Percentiles rank a stretch among this genome's conserved stretches.
Evolutionary conservation across 176 grass and related monocot species (phyloP).

Genomic region (Oryza officinalis): DNA sequence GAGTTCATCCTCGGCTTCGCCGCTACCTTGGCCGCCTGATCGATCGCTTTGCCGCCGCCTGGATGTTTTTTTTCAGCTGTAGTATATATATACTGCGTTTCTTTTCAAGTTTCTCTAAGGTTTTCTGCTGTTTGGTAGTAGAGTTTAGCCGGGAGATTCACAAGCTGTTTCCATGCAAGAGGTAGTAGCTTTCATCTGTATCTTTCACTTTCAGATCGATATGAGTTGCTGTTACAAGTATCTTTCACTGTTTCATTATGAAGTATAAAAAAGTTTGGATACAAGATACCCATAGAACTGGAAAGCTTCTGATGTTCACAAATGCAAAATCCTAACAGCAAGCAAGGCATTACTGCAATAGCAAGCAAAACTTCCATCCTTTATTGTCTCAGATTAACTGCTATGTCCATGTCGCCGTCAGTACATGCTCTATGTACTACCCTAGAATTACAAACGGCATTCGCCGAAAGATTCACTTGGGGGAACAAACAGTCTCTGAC

Average conservation of each 20-base stretch:
- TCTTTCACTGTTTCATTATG: too few relatives aligned
- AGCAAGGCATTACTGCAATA: background rate
- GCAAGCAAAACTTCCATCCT: conserved; percentile 7
- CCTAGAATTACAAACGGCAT: conserved; percentile 38
- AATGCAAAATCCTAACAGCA: background rate
- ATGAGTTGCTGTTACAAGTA: background rate
- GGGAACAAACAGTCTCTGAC: conserved; percentile 15
- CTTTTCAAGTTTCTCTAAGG: background rate
- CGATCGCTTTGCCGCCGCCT: background rate
- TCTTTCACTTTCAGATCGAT: background rate
- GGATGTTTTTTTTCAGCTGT: background rate
- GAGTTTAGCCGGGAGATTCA: conserved; percentile 14
- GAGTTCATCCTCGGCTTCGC: conserved; percentile 68
- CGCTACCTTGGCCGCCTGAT: conserved; percentile 48
- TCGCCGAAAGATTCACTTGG: conserved; percentile 38
- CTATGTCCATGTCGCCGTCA: conserved; percentile 1
- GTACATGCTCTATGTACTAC: conserved; percentile 25
- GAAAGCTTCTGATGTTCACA: background rate
- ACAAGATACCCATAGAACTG: background rate
- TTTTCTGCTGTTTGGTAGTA: conserved; percentile 11
- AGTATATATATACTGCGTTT: background rate
- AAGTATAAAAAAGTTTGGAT: background rate
- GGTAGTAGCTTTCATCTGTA: conserved; percentile 5
- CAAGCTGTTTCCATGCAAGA: conserved; percentile 1
- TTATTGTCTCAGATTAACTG: conserved; percentile 34